Conservation (phyloP, 495 filamentous ascomycete genomes). For the Cenococcum geophilum region DNA sequence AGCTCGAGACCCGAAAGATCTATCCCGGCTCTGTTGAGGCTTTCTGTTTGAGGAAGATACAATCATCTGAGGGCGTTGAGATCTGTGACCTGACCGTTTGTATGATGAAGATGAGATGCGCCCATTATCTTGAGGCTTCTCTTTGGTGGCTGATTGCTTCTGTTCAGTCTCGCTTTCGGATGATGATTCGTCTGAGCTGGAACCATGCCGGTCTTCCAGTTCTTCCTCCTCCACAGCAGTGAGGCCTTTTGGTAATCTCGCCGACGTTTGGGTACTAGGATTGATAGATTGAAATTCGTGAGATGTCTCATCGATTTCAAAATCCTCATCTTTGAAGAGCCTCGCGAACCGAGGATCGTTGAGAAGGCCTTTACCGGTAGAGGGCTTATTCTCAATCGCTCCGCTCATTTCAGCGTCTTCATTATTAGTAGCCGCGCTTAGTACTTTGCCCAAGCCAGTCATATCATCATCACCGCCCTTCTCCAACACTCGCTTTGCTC, state of each 20-base stretch:
- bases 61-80: conserved; percentile 49
- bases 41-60: conserved; percentile 48
- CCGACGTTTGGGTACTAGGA: conserved; percentile 59
- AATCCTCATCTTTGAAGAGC: conserved; percentile 89
- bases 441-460: conserved; percentile 5
- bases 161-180: conserved; percentile 34
- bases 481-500: conserved; percentile 51
- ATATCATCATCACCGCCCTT: conserved; percentile 49
- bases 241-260: conserved; percentile 45
- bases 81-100: conserved; percentile 48
- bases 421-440: background rate
- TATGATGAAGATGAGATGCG: conserved; percentile 64
- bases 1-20: conserved; percentile 66
- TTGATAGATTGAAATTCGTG: conserved; percentile 82
- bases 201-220: conserved; percentile 42
- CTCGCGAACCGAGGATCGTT: conserved; percentile 77
- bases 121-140: conserved; percentile 30
- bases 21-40: conserved; percentile 44
- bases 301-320: conserved; percentile 84
- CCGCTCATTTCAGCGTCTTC: conserved; percentile 15
- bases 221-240: conserved; percentile 66
- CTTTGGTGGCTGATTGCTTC: conserved; percentile 35
- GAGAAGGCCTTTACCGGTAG: conserved; percentile 50
- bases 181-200: conserved; percentile 20
- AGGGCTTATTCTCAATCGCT: conserved; percentile 15